A percentile compares a stretch with the other conserved stretches of the same genome.
These are phyloP conservation scores for Pezicula neosporulosa DNA, from an alignment of 2,329 filamentous ascomycete genomes.

Conservation along the genomic window DNA sequence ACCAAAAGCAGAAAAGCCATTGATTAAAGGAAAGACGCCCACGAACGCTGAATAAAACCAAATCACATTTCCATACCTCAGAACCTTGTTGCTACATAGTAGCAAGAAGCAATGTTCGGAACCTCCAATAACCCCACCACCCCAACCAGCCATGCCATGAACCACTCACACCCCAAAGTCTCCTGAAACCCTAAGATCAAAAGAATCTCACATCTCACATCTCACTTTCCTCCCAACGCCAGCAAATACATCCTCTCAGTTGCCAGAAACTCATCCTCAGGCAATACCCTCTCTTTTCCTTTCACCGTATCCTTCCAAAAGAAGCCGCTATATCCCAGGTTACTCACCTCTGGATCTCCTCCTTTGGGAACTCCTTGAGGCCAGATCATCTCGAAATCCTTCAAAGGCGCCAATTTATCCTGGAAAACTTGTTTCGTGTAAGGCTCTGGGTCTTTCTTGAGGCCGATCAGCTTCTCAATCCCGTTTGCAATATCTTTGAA, in stretches of 20 bases:
- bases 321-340: slow-evolving; percentile 7
- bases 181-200: too few species aligned
- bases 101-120: too few species aligned
- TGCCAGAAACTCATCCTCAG: slow-evolving; percentile 13
- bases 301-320: slow-evolving; percentile 8
- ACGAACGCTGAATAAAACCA: too few species aligned
- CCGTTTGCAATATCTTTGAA: slow-evolving; percentile 6
- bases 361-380: not conserved
- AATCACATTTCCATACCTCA: too few species aligned
- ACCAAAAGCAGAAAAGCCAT: too few species aligned
- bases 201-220: too few species aligned
- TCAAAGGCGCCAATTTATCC: not conserved
- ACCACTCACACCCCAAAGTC: too few species aligned
- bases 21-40: too few species aligned
- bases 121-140: too few species aligned
- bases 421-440: not conserved
- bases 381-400: slow-evolving; percentile 1
- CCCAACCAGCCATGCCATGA: too few species aligned
- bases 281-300: slow-evolving; percentile 6
- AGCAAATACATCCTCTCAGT: slow-evolving; percentile 8
- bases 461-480: slow-evolving; percentile 7
- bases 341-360: not conserved
- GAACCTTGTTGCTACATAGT: too few species aligned
- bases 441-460: not conserved
- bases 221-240: too few species aligned